Base-by-base conservation (phyloP, 371 early-diverging fungal genomes). In the Mortierella sp. region DNA sequence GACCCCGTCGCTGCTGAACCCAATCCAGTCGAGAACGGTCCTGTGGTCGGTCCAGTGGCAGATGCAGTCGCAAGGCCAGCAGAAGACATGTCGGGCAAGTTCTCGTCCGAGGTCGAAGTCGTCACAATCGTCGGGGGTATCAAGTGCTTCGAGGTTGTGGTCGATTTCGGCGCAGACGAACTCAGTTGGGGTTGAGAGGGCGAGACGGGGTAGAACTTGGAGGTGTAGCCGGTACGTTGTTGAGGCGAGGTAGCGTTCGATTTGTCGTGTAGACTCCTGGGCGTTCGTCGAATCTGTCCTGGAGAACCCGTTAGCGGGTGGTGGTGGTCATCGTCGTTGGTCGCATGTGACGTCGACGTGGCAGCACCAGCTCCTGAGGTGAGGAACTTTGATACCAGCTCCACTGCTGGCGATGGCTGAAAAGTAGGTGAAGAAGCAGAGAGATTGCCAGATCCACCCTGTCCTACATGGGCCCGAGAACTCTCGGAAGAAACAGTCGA, bases 111-210 rank as follows among this genome's bases (percentile, higher is more conserved):
- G 31, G 47, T 71, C 9, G 77, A 77, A 31, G 72, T 82, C 16
- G 77, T 80, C 45, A 74, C 72, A 48, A 80, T 67, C 16, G 80
- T 69, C 44, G 80, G 80, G 69, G 80, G 80, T 69, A 69, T 71
- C 72, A 79, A 58, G 13, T 65, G 61, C 48, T 73, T 76, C 37
- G 75, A 66, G 39, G 45, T 73, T 2, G 69, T 77, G 29, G 71
- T 77, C 52, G 77, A 41, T 50, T 82, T 82, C 0, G 82, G 82
- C 0, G 82, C 82, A 10, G 82, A 82, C 5, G 82, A 77, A 41
- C 82, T 82, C 63, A 82, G n/a, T 45, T 67, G 73, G 34, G 78
- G 82, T 16, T 74, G 78, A 0, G 78, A 77, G 6, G 82, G 82
- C 9, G 82, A 77, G 10, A 19, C 77, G 9, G 78, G 82, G 41